Conservation (phyloP, 208 protist genomes). For the Endotrypanum monterogeii region DNA sequence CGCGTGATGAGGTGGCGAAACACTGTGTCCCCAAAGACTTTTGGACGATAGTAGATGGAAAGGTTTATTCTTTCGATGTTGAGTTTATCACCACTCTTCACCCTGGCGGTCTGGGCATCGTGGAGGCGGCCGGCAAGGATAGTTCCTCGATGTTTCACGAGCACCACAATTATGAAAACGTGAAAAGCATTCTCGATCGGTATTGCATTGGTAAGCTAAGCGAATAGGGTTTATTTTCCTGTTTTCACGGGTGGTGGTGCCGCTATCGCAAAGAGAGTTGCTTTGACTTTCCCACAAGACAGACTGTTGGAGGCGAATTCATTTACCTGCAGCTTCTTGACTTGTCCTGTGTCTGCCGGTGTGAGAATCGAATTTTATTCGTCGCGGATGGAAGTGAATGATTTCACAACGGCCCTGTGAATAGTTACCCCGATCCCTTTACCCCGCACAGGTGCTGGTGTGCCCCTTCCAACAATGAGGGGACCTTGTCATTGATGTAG, state of each 20-base stretch:
- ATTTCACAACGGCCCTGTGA: too few species aligned
- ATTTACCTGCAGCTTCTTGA: too few species aligned
- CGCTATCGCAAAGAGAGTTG: not conserved
- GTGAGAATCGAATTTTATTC: too few species aligned
- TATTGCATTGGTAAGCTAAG: conserved; percentile 42
- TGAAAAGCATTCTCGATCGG: conserved; percentile 23
- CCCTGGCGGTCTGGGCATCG: conserved; percentile 33
- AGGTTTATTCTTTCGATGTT: conserved; percentile 44
- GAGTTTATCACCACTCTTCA: conserved; percentile 37
- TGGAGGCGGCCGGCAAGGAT: conserved; percentile 48
- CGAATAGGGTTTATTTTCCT: conserved; percentile 14
- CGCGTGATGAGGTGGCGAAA: conserved; percentile 34
- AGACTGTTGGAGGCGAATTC: too few species aligned
- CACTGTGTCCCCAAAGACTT: conserved; percentile 49
- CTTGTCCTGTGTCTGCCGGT: too few species aligned
- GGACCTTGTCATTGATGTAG: too few species aligned
- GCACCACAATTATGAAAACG: conserved; percentile 19
- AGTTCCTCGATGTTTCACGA: conserved; percentile 38
- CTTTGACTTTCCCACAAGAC: not conserved
- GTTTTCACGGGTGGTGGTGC: too few species aligned
- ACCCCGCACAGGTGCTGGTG: too few species aligned
- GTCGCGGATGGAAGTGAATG: too few species aligned
- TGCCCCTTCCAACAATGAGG: too few species aligned
- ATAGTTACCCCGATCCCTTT: too few species aligned
- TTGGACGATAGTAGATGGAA: conserved; percentile 52